Base-by-base conservation (phyloP, 2,329 filamentous ascomycete species). In the Apiospora saccharicola region DNA sequence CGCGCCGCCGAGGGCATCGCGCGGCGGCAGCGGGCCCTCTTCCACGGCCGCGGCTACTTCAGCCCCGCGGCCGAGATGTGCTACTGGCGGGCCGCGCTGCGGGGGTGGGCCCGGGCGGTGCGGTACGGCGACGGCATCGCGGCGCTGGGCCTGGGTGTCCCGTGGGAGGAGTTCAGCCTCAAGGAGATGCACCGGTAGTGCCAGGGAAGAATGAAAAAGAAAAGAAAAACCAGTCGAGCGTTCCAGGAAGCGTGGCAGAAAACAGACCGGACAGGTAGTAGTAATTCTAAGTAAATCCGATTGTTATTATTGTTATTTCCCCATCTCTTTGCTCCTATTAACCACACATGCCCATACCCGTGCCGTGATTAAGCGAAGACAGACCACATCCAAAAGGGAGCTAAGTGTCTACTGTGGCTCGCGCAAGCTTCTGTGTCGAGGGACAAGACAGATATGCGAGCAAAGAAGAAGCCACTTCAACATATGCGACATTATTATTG, bases 51-150 rank as follows among this genome's bases (percentile, higher is more conserved):
- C 0, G 86, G 86, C 0, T 86, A 87, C 75, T 79, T 87, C 67
- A 86, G 84, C 72, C 82, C 83, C 19, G 86, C 86, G n/a, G 86
- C 86, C 0, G 87, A 88, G 78, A 80, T 77, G 72, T 89, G 87
- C 75, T 89, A 89, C 79, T 89, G 87, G 87, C 81, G 87, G 53
- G 84, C 82, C 0, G 71, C 87, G 73, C 77, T 89, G 30, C 81
- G 82, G 71, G 86, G 85, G 0, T 89, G 87, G 87, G 82, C 79
- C 71, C 74, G 79, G 49, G 82, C 87, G 14, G 86, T 80, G 43
- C 77, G 78, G 53, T 75, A 79, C 0, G 80, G 30, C 14, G 26
- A 34, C 53, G 82, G 24, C 44, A 47, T 82, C 78, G 78, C 80
- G 19, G 78, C 78, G 4, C 73, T 78, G 16, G 78, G 82, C 12